These are phyloP conservation scores for Barnettozyma sp. DNA, from an alignment of 805 yeast species.

Conservation along the genomic window DNA sequence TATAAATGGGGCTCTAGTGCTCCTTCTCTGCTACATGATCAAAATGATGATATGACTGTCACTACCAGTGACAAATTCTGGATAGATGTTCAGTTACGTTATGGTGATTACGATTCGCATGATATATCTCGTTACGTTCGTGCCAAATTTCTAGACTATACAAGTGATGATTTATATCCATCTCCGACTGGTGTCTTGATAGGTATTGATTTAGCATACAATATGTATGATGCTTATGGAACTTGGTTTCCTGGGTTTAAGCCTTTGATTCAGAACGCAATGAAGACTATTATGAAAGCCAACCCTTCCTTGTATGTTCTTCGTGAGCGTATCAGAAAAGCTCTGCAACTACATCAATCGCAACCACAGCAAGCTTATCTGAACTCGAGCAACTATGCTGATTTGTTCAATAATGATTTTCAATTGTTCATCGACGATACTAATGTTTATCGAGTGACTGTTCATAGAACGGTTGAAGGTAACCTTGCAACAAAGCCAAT, in stretches of 20 bases:
- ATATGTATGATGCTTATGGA: constrained; percentile 94
- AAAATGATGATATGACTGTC: constrained; percentile 57
- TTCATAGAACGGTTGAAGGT: constrained; percentile 88
- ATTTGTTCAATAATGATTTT: constrained; percentile 74
- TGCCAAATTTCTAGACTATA: constrained; percentile 89
- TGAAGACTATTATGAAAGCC: constrained; percentile 89
- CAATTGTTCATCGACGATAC: constrained; percentile 90
- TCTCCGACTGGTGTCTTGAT: constrained; percentile 88
- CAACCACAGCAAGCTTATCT: constrained; percentile 90
- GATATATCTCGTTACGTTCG: constrained; percentile 91
- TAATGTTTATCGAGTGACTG: constrained; percentile 87
- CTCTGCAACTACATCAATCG: constrained; percentile 85
- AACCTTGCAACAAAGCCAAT: constrained; percentile 87
- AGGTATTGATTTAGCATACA: constrained; percentile 90
- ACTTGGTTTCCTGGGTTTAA: constrained; percentile 97
- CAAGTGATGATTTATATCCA: constrained; percentile 84
- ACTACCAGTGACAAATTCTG: constrained; percentile 64
- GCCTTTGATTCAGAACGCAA: constrained; percentile 81
- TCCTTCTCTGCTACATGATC: constrained; percentile 74
- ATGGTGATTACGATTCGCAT: constrained; percentile 97
- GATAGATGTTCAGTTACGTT: constrained; percentile 91
- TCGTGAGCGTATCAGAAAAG: constrained; percentile 90
- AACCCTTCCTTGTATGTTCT: constrained; percentile 90
- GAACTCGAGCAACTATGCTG: constrained; percentile 85
- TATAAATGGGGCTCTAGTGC: constrained; percentile 76